phyloP scores from a whole-genome alignment of 768 basidiomycete genomes.

The Sutorius australiensis region DNA sequence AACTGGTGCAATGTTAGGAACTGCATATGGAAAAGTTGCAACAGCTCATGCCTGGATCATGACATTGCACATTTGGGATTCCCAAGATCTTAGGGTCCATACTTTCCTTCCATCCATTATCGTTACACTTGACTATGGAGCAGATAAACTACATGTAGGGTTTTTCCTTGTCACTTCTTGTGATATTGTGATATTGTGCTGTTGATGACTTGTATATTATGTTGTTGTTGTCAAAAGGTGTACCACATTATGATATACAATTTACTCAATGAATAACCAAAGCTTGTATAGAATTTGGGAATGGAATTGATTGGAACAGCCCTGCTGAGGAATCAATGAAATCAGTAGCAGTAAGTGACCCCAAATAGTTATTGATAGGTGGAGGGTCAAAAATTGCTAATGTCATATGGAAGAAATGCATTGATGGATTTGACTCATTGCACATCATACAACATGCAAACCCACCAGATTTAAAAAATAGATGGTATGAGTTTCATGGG shows the following conservation, averaged over 20 bases:
- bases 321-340: too few species aligned
- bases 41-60: conserved; percentile 35
- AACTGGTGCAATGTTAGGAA: conserved; percentile 53
- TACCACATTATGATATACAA: conserved; percentile 3
- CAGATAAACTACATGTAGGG: conserved; percentile 4
- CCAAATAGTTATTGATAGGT: too few species aligned
- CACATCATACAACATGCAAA: neutral
- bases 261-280: neutral
- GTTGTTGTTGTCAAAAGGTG: neutral
- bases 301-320: too few species aligned
- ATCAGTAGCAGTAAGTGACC: too few species aligned
- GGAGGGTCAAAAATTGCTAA: too few species aligned
- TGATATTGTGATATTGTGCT: neutral
- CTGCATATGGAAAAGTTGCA: conserved; percentile 46
- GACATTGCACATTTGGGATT: neutral
- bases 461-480: neutral
- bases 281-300: neutral
- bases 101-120: too few species aligned
- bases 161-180: neutral
- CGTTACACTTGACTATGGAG: too few species aligned
- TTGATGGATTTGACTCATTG: too few species aligned
- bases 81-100: neutral
- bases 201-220: conserved; percentile 1
- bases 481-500: conserved; percentile 10
- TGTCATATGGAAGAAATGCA: too few species aligned